Base-by-base conservation (phyloP, 2,329 filamentous ascomycete genomes). In the Gliomastix tumulicola region DNA sequence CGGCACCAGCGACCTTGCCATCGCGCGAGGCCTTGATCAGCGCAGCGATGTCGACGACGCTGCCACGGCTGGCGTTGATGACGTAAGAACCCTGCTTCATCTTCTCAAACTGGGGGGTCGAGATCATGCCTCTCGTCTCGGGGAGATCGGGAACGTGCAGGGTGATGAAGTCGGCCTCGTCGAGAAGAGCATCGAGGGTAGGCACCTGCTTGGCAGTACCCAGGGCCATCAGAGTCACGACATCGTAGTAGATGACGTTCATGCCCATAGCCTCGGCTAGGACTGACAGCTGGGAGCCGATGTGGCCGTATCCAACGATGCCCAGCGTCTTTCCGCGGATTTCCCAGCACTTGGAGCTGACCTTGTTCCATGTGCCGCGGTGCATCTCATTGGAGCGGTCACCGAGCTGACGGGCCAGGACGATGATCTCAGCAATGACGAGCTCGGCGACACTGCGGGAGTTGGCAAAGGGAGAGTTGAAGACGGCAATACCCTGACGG, bases 391-490 rank as follows among this genome's bases (percentile, higher is more conserved):
- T 88, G 44, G 87, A 95, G 49, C 92, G 86, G 62, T 98, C 92
- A 44, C 87, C 83, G 22, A 98, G 73, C 64, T 98, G 92, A 41
- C 92, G 83, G 17, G 92, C 92, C 37, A 98, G 80, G 27, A 74
- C 70, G 53, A 98, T 96, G 55, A 98, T 89, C 64, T 96, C 90
- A 37, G 73, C 84, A 57, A 98, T 96, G 50, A 97, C 88, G 39
- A 97, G 72, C 69, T 98, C 92, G 39, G 92, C 92, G 35, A 98
- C 92, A 57, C 87, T 94, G 59, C 92, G 84, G 8, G 90, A 97
- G 67, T 98, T 98, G 66, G 86, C 89, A 65, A 98, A 98, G 2
- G 92, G 92, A 32, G 92, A 97, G 68, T 98, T 98, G 79, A 98
- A 98, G 45, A 98, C 92, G 23, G 89, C 88, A 57, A 97, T 95